Conservation (phyloP, 163 green algal genomes). For the Coccomyxa subellipsoidea region DNA sequence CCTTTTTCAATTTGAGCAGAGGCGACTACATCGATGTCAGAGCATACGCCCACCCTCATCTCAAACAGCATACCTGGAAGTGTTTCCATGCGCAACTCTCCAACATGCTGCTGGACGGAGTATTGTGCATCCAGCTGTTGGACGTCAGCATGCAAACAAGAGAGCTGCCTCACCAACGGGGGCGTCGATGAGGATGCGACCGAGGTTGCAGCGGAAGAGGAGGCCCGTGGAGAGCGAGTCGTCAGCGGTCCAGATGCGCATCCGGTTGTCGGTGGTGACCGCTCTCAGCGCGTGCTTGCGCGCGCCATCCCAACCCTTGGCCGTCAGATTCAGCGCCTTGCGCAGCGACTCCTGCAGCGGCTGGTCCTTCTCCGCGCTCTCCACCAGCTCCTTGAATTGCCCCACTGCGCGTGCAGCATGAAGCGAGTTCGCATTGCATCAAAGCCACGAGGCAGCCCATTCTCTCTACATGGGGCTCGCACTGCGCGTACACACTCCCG, state of each 20-base stretch:
- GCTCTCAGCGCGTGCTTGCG: conserved; percentile 20
- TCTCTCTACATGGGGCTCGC: no score
- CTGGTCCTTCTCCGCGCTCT: conserved; percentile 43
- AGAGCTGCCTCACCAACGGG: conserved; percentile 25
- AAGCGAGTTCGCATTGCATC: background rate
- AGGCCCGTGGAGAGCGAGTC: conserved; percentile 13
- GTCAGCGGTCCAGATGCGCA: conserved; percentile 25
- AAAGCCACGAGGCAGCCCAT: no score
- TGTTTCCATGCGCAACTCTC: no score
- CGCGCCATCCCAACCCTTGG: conserved; percentile 28
- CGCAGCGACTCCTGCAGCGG: conserved; percentile 53
- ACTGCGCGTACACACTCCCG: no score
- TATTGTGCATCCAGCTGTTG: no score
- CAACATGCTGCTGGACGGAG: no score
- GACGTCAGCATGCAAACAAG: no score
- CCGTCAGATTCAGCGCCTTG: conserved; percentile 35
- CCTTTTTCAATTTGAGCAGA: background rate
- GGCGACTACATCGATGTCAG: no score
- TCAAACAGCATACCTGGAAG: no score
- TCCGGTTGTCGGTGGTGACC: conserved; percentile 30
- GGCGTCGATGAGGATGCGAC: conserved; percentile 18
- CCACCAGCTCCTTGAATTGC: conserved; percentile 58
- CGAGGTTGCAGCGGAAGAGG: conserved; percentile 30
- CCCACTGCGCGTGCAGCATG: conserved; percentile 32
- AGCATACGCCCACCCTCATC: no score